A percentile compares a stretch with the other conserved stretches of the same genome.
Evolutionary conservation across 129 eudicot genomes (phyloP).

Genomic region (Pseudognaphalium luteoalbum): DNA sequence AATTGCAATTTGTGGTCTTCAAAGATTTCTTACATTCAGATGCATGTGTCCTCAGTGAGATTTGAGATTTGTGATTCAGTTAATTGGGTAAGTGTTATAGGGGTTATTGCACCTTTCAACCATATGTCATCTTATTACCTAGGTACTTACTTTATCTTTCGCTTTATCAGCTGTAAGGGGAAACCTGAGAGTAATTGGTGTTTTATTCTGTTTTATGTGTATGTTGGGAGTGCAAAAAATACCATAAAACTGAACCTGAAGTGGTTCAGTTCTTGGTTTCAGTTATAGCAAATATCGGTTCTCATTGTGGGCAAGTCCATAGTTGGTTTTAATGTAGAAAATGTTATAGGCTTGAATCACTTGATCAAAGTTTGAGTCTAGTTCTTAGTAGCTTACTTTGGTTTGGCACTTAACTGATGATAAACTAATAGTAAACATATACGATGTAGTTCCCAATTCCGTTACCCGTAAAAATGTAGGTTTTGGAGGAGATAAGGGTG

Average conservation of each 20-base stretch:
- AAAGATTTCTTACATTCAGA: slow-evolving; percentile 33
- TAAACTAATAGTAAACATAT: no score
- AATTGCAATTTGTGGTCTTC: slow-evolving; percentile 37
- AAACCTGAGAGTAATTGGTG: neutral
- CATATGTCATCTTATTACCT: slow-evolving; percentile 6
- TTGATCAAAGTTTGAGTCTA: neutral
- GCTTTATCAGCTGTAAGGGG: neutral
- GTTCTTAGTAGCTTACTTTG: neutral
- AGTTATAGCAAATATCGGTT: neutral
- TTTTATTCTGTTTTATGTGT: no score
- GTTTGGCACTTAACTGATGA: neutral
- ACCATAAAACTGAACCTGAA: neutral
- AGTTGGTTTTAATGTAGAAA: neutral
- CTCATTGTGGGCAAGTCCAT: neutral
- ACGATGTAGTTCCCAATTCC: neutral
- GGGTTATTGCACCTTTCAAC: slow-evolving; percentile 20
- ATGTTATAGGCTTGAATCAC: neutral
- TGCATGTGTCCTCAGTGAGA: slow-evolving; percentile 19
- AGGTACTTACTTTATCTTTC: slow-evolving; percentile 3
- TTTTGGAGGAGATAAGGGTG: no score
- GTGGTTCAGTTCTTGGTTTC: neutral
- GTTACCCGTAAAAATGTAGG: neutral
- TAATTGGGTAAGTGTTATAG: slow-evolving; percentile 28
- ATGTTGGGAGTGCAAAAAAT: neutral
- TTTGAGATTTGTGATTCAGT: slow-evolving; percentile 20